Evolutionary conservation across 192 early-diverging fungal species (phyloP).

Genomic region (Coemansia sp.): DNA sequence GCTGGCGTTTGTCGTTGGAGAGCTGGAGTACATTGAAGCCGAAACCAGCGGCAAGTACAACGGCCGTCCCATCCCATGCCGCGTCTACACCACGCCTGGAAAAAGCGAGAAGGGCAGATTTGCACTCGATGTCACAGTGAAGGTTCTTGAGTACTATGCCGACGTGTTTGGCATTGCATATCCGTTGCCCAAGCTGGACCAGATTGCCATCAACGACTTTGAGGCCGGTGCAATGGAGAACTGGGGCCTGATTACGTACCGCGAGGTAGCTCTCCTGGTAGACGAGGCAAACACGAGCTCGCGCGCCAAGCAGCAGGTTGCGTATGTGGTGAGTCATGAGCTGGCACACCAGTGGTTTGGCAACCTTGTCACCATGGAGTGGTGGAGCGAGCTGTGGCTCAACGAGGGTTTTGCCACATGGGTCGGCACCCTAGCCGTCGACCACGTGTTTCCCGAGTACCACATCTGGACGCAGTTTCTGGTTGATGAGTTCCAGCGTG

Average conservation of each 20-base stretch:
- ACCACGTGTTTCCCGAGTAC: slow-evolving; percentile 92
- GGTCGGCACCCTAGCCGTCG: slow-evolving; percentile 85
- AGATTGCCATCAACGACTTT: slow-evolving; percentile 93
- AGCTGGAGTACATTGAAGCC: slow-evolving; percentile 89
- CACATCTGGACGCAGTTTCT: slow-evolving; percentile 89
- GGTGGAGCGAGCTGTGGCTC: slow-evolving; percentile 95
- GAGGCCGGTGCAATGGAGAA: slow-evolving; percentile 93
- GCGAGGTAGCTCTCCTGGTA: slow-evolving; percentile 74
- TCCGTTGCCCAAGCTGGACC: slow-evolving; percentile 88
- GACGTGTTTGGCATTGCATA: slow-evolving; percentile 86
- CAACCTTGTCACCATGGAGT: slow-evolving; percentile 94
- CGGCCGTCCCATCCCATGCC: slow-evolving; percentile 72
- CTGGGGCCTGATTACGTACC: slow-evolving; percentile 95
- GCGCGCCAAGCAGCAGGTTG: slow-evolving; percentile 76
- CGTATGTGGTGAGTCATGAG: slow-evolving; percentile 91
- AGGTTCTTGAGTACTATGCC: slow-evolving; percentile 80
- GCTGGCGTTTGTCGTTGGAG: slow-evolving; percentile 89
- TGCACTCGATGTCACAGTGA: slow-evolving; percentile 74
- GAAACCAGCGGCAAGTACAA: slow-evolving; percentile 57
- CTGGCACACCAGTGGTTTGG: slow-evolving; percentile 90
- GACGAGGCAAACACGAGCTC: slow-evolving; percentile 77
- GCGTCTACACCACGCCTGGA: slow-evolving; percentile 85
- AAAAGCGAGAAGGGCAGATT: slow-evolving; percentile 78
- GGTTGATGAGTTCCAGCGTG: slow-evolving; percentile 72
- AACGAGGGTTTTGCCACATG: slow-evolving; percentile 99